Evolutionary conservation across 2,329 filamentous ascomycete species (phyloP), one percentile per base, ranked within the genome.

Genomic region (Emericellopsis cladophorae): DNA sequence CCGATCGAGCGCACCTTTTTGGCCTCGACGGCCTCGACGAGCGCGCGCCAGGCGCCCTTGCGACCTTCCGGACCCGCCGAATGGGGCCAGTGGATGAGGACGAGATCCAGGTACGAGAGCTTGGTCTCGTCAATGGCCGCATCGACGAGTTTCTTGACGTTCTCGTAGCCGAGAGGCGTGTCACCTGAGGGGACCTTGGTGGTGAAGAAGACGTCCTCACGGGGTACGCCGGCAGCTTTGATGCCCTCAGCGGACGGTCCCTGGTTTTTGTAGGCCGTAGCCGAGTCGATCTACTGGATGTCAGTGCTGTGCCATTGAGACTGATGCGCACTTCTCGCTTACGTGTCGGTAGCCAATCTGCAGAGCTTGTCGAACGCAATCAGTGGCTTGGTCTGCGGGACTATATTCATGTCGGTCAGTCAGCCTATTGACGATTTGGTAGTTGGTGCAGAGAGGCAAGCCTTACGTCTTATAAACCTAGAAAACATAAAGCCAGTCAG

Each of bases 31-130:
- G 68, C 68, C 53, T 81, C 76, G n/a, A 79, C 76, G 5, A 81
- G 66, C 3, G 74, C 77, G 40, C 62, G 67, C 77, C 77, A 81
- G 2, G 72, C 68, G 12, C 65, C 75, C 51, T 77, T 79, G 46
- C 77, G 70, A 37, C 55, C 64, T 15, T 61, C 64, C 2, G 66
- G 58, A 2, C 75, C 76, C 11, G 26, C 29, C 34, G 76, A 75
- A 49, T 75, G 78, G 0, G 76, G 76, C 1, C 71, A 62, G 54
- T 81, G 77, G 40, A 81, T 68, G 16, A 81, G 68, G 57, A 73
- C 72, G 42, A 85, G 67, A 51, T 86, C 80, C 46, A 84, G 68
- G 55, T 84, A 85, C 18, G 67, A 72, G 5, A 84, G 64, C 12
- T 74, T 72, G 0, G 79, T 75, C 44, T 76, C 68, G 40, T 67